Percentiles rank a stretch among this genome's conserved stretches.
Conservation (phyloP, 192 early-diverging fungal species). For the Backusella macrospora region DNA sequence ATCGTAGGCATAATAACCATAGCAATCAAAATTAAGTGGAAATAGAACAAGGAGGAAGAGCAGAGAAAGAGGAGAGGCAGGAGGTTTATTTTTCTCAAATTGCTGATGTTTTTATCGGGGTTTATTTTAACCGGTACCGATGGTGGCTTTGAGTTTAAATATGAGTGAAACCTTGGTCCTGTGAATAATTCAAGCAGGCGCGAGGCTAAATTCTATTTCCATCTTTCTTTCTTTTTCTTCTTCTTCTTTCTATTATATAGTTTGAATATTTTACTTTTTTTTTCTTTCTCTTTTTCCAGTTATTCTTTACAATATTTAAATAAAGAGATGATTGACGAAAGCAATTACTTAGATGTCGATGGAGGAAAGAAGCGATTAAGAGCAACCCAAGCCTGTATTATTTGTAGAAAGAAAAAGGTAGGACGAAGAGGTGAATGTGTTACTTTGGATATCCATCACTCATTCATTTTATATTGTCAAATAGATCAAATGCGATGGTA, state of each 20-base stretch:
- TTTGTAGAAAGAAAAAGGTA: conserved; percentile 41
- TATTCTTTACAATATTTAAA: not conserved
- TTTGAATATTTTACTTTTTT: not conserved
- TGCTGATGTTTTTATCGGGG: not conserved
- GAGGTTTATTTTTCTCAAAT: conserved; percentile 1
- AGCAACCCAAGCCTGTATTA: conserved; percentile 39
- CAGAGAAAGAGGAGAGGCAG: not conserved
- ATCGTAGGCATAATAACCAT: no score
- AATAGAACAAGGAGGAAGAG: no score
- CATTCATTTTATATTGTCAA: not conserved
- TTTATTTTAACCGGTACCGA: not conserved
- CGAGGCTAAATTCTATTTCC: conserved; percentile 4
- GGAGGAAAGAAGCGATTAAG: conserved; percentile 27
- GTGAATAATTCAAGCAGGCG: conserved; percentile 7
- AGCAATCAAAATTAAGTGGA: no score
- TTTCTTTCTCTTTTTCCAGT: not conserved
- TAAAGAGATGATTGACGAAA: not conserved
- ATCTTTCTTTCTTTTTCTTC: conserved; percentile 13
- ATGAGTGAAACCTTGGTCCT: conserved; percentile 17
- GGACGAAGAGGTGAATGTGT: not conserved
- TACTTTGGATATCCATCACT: not conserved
- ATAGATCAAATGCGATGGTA: conserved; percentile 39
- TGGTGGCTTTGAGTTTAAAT: conserved; percentile 14
- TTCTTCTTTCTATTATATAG: conserved; percentile 1
- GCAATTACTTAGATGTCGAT: not conserved